Evolutionary conservation across 352 stramenopile species (phyloP), one percentile per base, ranked within the genome.

Genomic region (Pseudoperonospora humuli): DNA sequence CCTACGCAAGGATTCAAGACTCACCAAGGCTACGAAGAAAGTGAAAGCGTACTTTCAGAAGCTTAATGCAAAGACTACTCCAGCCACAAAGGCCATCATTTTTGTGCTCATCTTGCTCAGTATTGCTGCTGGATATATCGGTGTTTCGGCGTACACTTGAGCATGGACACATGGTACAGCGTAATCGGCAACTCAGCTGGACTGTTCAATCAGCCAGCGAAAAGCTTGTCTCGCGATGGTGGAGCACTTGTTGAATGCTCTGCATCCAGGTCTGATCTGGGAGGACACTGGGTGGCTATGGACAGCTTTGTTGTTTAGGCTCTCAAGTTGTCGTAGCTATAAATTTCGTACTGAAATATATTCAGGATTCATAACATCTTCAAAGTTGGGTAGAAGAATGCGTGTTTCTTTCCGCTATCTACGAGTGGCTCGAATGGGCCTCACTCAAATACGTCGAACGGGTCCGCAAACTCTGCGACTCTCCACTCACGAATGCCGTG

Each of bases 361-460:
- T n/a, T n/a, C n/a, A n/a, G n/a, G n/a, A n/a, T n/a, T n/a, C n/a
- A n/a, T n/a, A n/a, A n/a, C n/a, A n/a, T n/a, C n/a, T n/a, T n/a
- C n/a, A n/a, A n/a, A n/a, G n/a, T n/a, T n/a, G n/a, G n/a, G n/a
- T n/a, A n/a, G n/a, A n/a, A n/a, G n/a, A n/a, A n/a, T n/a, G n/a
- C n/a, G n/a, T n/a, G n/a, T n/a, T n/a, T 13, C 26, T 87, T 42
- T 84, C 77, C 8, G 64, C 90, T 44, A 61, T 84, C 44, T 90
- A 82, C 50, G 75, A 88, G 51, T 93, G 77, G 77, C 77, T 93
- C 50, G 75, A 93, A 45, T 37, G 86, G 33, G 50, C 73, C 13
- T 79, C 67, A 33, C 61, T 75, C 37, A 54, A 60, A 28, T 80
- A 71, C 37, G 50, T 93, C 25, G 81, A 90, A 45, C 74, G 67